Base-by-base conservation (phyloP, 257 asterid species). In the Salvia miltiorrhiza region DNA sequence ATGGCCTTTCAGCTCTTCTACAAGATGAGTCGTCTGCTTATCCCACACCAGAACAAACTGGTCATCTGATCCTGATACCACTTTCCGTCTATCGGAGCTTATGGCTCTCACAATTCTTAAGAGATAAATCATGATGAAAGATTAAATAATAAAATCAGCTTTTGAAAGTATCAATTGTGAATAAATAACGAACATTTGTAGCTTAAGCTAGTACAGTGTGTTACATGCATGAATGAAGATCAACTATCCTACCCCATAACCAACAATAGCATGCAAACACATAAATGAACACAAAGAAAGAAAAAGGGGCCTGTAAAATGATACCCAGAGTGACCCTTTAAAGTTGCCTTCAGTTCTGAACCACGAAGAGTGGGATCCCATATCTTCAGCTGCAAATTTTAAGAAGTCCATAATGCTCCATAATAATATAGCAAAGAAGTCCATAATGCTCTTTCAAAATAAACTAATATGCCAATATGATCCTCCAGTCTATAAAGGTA, bases 51-150 rank as follows among this genome's bases (percentile, higher is more conserved):
- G 96, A 63, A 93, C 89, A 69, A 88, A 82, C 73, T 90, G 94
- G 77, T 93, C 99, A 76, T 93, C 99, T n/a, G 99, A 91, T 69
- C 99, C 97, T 3, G 99, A 87, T 72, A 93, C 97, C 63, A 90
- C 93, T 87, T 93, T 93, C 71, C 90, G 88, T 80, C 96, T 78
- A 72, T 93, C 99, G 60, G 99, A 93, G 82, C 90, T 93, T 80
- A 90, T 90, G 54, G 97, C 89, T 67, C 99, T 86, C 61, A 93
- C 90, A 78, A 95, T 77, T 80, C 97, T 92, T 85, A 60, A 67
- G 21, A 77, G 69, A 75, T 62, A 69, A 74, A 52, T 37, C 28
- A 65, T 43, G 73, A 59, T 56, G 40, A n/a, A 59, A 54, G 10
- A 68, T 40, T 12, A 63, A 65, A 69, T 35, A 47, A 33, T 44